A percentile compares a stretch with the other conserved stretches of the same genome.
phyloP scores from a whole-genome alignment of 768 basidiomycete genomes.

The Naganishia onofrii region DNA sequence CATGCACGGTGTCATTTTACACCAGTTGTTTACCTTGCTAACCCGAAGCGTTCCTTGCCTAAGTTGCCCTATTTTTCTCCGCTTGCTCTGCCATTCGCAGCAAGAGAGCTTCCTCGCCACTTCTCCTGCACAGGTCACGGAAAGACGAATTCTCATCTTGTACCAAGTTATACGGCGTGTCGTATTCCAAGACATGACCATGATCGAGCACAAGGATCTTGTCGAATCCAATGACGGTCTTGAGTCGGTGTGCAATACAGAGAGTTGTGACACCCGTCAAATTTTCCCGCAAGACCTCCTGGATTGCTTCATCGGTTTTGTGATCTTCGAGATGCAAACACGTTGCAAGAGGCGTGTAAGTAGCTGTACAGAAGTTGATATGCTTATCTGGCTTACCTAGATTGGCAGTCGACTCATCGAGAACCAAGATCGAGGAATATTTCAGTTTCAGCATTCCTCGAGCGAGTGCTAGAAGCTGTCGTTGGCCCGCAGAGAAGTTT shows the following conservation, averaged over 20 bases:
- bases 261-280: conserved; percentile 58
- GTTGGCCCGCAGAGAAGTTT: conserved; percentile 56
- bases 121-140: conserved; percentile 58
- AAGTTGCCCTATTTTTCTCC: conserved; percentile 5
- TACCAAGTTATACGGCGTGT: conserved; percentile 48
- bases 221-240: conserved; percentile 63
- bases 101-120: conserved; percentile 46
- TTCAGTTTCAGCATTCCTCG: conserved; percentile 56
- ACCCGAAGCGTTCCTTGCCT: neutral
- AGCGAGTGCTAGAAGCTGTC: conserved; percentile 63
- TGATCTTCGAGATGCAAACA: conserved; percentile 54
- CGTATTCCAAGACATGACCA: conserved; percentile 48
- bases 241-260: conserved; percentile 61
- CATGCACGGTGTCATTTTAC: too few species aligned
- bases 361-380: neutral
- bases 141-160: conserved; percentile 63
- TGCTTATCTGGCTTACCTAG: conserved; percentile 29
- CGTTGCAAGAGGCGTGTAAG: neutral
- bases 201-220: conserved; percentile 62
- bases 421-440: conserved; percentile 59
- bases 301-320: conserved; percentile 62
- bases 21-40: too few species aligned
- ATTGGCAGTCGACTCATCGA: conserved; percentile 60
- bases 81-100: conserved; percentile 30
- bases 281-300: conserved; percentile 58